Evolutionary conservation across 495 filamentous ascomycete species (phyloP), one percentile per base, ranked within the genome.

Genomic region (Oidiodendron maius): DNA sequence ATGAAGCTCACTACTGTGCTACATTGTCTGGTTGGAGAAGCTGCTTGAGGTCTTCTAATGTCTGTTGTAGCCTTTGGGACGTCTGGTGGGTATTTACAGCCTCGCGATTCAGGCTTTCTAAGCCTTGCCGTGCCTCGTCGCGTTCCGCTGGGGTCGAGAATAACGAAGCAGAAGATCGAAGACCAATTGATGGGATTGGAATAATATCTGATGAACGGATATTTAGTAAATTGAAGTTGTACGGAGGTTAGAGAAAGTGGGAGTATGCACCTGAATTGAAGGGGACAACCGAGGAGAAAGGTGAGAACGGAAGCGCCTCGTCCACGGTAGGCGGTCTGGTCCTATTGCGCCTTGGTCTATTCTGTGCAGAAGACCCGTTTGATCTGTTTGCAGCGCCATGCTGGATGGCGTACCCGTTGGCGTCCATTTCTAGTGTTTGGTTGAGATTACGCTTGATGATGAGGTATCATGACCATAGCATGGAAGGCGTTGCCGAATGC

Each of bases 241-340:
- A 12, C 16, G 16, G 36, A 10, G 36, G 50, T n/a, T 48, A 9
- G 24, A 35, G 17, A 32, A n/a, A 25, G 21, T n/a, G 32, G 13
- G 41, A n/a, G 37, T 40, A 18, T 21, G 48, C 71, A 95, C 93
- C 83, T 51, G 91, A 73, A 51, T 82, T 82, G 66, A 96, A 95
- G 3, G 94, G 84, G 42, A 91, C 77, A 46, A 96, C 81, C 18
- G 89, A 94, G 18, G 87, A 89, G 64, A 96, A 83, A 2, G 93
- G 91, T 13, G 94, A 91, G 66, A 84, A 96, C 28, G 89, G 88
- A 36, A 99, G 70, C 9, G 91, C 91, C 59, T 97, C 87, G 48
- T 87, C 81, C 11, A 97, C 81, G 1, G 66, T 67, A 53, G 77
- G 70, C 10, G 55, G 39, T 21, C 39, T 50, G 0, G 72, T 67